Conservation (phyloP, 768 basidiomycete genomes). For the Rhodotorula taiwanensis region DNA sequence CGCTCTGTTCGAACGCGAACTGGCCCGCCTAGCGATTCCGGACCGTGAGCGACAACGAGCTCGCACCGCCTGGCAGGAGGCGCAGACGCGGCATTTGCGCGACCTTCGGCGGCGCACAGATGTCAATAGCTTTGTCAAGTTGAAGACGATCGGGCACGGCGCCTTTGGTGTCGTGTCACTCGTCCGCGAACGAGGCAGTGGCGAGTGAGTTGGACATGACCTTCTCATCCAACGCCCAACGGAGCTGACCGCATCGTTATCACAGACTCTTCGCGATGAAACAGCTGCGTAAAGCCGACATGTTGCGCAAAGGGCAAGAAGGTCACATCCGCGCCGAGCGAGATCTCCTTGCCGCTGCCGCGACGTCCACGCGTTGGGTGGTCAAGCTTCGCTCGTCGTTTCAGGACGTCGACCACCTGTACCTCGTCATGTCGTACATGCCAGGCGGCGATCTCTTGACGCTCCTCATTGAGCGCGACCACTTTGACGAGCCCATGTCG, state of each 20-base stretch:
- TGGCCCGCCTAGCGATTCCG: conserved; percentile 58
- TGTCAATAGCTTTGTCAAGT: conserved; percentile 72
- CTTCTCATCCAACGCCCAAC: no score
- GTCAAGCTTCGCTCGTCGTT: conserved; percentile 88
- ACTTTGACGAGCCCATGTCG: conserved; percentile 44
- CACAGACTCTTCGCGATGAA: conserved; percentile 80
- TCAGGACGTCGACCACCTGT: conserved; percentile 70
- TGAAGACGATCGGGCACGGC: conserved; percentile 66
- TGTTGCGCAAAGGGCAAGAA: conserved; percentile 58
- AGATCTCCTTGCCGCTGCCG: conserved; percentile 76
- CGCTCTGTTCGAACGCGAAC: conserved; percentile 79
- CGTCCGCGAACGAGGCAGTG: conserved; percentile 71
- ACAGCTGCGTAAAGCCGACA: conserved; percentile 56
- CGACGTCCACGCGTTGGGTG: conserved; percentile 81
- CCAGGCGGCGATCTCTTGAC: conserved; percentile 67
- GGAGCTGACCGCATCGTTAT: no score
- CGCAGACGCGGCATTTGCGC: conserved; percentile 84
- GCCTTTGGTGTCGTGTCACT: conserved; percentile 95
- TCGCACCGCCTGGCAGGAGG: conserved; percentile 69
- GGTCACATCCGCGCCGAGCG: conserved; percentile 94
- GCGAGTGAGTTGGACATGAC: conserved; percentile 46
- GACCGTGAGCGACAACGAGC: conserved; percentile 65
- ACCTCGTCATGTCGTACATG: conserved; percentile 57
- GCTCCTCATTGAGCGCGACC: conserved; percentile 69
- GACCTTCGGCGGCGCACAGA: conserved; percentile 75